Evolutionary conservation across 257 asterid species (phyloP).

Genomic region (Capsicum baccatum): DNA sequence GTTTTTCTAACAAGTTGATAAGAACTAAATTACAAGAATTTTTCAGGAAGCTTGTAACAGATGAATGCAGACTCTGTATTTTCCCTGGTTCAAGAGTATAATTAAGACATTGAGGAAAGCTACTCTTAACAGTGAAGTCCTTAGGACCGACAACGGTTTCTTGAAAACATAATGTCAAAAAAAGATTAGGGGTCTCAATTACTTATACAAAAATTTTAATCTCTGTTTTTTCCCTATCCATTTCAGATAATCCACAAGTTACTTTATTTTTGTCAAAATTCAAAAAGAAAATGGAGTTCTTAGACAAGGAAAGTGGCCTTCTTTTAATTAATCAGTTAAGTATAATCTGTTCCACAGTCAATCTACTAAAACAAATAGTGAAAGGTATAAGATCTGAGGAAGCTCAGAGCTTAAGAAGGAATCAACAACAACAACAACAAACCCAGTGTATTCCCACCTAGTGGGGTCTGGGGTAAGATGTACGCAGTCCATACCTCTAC

Average conservation of each 20-base stretch:
- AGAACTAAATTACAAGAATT: constrained; percentile 1
- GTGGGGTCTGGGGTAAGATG: too few relatives aligned
- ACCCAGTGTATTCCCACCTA: too few relatives aligned
- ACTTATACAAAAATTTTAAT: background rate
- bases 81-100: constrained; percentile 10
- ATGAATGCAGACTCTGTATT: background rate
- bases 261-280: background rate
- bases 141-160: constrained; percentile 1
- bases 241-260: constrained; percentile 8
- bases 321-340: background rate
- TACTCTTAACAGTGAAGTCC: background rate
- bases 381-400: background rate
- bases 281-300: background rate
- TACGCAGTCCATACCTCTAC: too few relatives aligned
- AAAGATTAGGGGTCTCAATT: background rate
- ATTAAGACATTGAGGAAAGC: background rate
- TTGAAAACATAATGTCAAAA: background rate
- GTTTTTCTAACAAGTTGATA: background rate
- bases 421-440: too few relatives aligned
- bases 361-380: background rate
- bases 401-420: background rate
- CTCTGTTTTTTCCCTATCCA: background rate
- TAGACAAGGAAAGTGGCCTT: background rate
- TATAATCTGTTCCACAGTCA: background rate
- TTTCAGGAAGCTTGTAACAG: background rate